Percentiles rank a stretch among this genome's conserved stretches.
phyloP scores from a whole-genome alignment of 1,284 basidiomycete species.

The Melampsora medusae region DNA sequence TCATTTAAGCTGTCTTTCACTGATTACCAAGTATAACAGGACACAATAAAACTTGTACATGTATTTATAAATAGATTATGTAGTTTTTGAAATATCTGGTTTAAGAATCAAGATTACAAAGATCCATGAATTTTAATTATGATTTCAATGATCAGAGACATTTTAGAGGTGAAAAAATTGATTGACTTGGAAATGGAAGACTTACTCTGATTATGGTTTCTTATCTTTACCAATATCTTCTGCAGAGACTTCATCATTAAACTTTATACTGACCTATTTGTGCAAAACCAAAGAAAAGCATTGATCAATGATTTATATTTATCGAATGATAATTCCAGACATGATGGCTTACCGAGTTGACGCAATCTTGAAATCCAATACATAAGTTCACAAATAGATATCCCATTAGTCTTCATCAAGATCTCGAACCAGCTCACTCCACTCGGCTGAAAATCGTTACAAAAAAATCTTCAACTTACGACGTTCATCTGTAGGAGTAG shows the following conservation, averaged over 20 bases:
- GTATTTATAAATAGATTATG: too few relatives aligned
- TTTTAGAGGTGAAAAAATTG: too few relatives aligned
- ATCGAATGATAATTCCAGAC: neutral
- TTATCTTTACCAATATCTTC: too few relatives aligned
- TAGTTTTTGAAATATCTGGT: too few relatives aligned
- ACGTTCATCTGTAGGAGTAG: conserved; percentile 33
- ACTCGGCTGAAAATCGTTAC: neutral
- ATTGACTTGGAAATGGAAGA: too few relatives aligned
- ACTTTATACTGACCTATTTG: conserved; percentile 5
- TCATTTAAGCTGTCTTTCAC: too few relatives aligned
- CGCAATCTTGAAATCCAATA: conserved; percentile 4
- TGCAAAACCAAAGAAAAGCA: neutral
- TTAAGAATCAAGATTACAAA: too few relatives aligned
- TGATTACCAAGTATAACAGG: too few relatives aligned
- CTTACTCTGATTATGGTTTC: too few relatives aligned
- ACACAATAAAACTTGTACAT: too few relatives aligned
- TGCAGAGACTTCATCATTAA: neutral
- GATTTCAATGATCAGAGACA: too few relatives aligned
- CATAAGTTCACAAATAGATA: neutral
- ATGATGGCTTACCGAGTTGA: conserved; percentile 9
- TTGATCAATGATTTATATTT: neutral
- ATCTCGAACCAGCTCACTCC: neutral
- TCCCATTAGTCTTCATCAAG: neutral
- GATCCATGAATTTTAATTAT: too few relatives aligned
- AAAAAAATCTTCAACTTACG: neutral